Conservation (phyloP, 441 rosid species). For the Capsella rubella region DNA sequence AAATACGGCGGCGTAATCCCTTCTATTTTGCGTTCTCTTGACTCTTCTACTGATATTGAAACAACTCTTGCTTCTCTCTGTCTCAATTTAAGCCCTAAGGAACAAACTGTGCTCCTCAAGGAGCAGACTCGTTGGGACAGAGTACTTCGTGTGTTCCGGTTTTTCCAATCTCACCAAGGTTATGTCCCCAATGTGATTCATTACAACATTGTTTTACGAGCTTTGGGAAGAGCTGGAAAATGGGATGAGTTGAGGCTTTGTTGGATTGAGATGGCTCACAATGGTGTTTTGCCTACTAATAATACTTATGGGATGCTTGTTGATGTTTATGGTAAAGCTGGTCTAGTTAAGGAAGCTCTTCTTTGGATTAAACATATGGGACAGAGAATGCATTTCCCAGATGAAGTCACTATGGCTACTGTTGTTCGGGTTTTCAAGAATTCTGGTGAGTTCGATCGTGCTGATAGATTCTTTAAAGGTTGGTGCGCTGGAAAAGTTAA, state of each 20-base stretch:
- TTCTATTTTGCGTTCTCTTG: slow-evolving; percentile 68
- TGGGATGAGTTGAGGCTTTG: slow-evolving; percentile 86
- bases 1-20: slow-evolving; percentile 63
- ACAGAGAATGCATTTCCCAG: slow-evolving; percentile 73
- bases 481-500: slow-evolving; percentile 77
- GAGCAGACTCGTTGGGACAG: slow-evolving; percentile 69
- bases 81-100: slow-evolving; percentile 70
- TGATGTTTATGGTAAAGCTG: slow-evolving; percentile 90
- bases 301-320: slow-evolving; percentile 87
- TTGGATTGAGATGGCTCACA: slow-evolving; percentile 89
- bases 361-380: slow-evolving; percentile 93
- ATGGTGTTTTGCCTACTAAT: slow-evolving; percentile 69
- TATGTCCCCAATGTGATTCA: slow-evolving; percentile 82
- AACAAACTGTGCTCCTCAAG: slow-evolving; percentile 83
- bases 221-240: slow-evolving; percentile 78
- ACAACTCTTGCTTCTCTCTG: slow-evolving; percentile 59
- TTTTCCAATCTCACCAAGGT: slow-evolving; percentile 65
- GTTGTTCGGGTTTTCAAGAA: slow-evolving; percentile 82
- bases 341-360: slow-evolving; percentile 80
- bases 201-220: slow-evolving; percentile 82
- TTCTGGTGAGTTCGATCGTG: slow-evolving; percentile 69
- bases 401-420: slow-evolving; percentile 82
- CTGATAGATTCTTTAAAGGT: slow-evolving; percentile 76
- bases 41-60: slow-evolving; percentile 60
- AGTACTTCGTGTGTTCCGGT: slow-evolving; percentile 69